Base-by-base conservation (phyloP, 192 early-diverging fungal species). In the Gamsiella multidivaricata region DNA sequence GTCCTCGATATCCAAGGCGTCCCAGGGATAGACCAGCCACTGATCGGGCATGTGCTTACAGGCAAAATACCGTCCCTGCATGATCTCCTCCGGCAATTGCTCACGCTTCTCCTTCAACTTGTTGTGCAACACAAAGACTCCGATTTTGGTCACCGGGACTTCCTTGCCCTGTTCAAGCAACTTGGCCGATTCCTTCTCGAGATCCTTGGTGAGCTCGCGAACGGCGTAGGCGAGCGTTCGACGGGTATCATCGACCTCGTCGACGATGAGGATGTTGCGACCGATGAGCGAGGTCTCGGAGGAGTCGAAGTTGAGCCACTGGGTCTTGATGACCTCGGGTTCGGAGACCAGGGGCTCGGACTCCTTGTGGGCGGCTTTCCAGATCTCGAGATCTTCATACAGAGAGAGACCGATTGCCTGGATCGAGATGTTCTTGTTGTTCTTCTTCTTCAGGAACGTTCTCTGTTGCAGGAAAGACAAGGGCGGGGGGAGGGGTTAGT, bases 261-360 rank as follows among this genome's bases (percentile, higher is more conserved):
- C 92, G 0, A 93, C 92, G 79, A 93, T 91, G 37, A 93, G 67
- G 54, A 93, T 92, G 70, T 83, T 83, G 42, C 90, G 83, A 3
- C 92, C 92, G 39, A 92, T 70, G 34, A 93, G 79, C 14, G 85
- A 87, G 11, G 83, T 83, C 43, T 88, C 83, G 3, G 86, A 86
- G 34, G 89, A 87, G 43, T 88, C 90, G 84, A 91, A 91, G 70
- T 92, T 91, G 46, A 93, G 83, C 92, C 92, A 93, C 69, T 93
- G 92, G 8, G 91, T 92, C 82, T 93, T 93, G 72, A 87, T 87
- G 1, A 93, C 92, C 60, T 89, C 83, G 22, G 84, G 84, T 28
- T 87, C 87, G 3, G 72, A 67, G 0, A 67, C 52, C 6, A 84
- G 81, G 36, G 80, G 80, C 28, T 83, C 88, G 2, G 61, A 59